Evolutionary conservation across 139 green algal species (phyloP), one percentile per base, ranked within the genome.

Genomic region (Picochlorum sp.): DNA sequence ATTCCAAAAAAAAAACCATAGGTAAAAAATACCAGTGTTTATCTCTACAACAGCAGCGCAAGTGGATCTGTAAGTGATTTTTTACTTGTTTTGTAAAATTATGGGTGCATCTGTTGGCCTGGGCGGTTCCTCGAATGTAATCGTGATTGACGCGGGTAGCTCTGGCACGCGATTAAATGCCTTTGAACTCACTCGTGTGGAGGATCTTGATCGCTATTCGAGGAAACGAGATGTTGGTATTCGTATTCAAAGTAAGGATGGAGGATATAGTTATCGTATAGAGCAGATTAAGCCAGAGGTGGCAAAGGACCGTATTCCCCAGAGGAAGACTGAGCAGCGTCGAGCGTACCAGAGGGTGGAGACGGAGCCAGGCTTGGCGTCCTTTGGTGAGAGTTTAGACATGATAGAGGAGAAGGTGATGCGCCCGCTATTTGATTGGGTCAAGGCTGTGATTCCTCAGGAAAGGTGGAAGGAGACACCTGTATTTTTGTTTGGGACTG

Each of bases 311-410:
- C 65, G 47, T 30, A 50, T 81, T 15, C 77, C 80, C 0, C 54
- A 67, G 8, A 63, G 63, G 14, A 59, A 61, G 7, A 45, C 65
- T 49, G 65, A 59, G 2, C 60, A 63, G 41, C 52, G 64, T 56
- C 72, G 83, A 18, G 69, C 79, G 63, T 96, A 95, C 66, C 70
- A 92, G 58, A 76, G 89, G 0, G 85, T 95, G 58, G 89, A 96
- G 68, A 96, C 89, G 3, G 74, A 90, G 62, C 88, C 88, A 4
- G 89, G 89, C 6, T 66, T 96, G 38, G 85, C 92, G 45, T 58
- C 52, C 2, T 93, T 87, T 23, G 50, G 67, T 7, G 65, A 54
- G 8, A 63, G 83, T 49, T 23, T 66, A 0, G 1, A 16, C 21
- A 28, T 18, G 6, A 54, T 65, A 1, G 77, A 34, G 0, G 58